Base-by-base conservation (phyloP, 1,284 basidiomycete species). In the Cryptococcus jaspeensis region DNA sequence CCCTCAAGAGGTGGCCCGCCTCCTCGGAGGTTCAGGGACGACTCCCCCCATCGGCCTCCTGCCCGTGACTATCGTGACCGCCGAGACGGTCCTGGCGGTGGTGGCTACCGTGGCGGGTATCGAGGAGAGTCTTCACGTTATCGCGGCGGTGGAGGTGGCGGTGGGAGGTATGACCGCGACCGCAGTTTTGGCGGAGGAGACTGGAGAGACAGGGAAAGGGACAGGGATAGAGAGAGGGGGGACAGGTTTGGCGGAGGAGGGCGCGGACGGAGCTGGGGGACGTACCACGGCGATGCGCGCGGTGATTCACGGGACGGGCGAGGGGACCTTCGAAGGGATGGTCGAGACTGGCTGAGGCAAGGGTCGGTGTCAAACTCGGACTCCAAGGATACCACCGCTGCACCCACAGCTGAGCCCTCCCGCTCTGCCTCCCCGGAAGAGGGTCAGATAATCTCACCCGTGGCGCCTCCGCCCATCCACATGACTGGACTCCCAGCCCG, bases 391-490 rank as follows among this genome's bases (percentile, higher is more conserved):
- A 18, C 16, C 32, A n/a, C 25, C 11, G 46, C 25, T 11, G 32
- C 28, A 32, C 28, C 16, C 46, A 25, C 18, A 6, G 25, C 44
- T 5, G 18, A 25, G 23, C 16, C 44, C 3, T 20, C 18, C 8
- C 25, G n/a, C 18, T 18, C 16, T 9, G 37, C 37, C 6, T 49
- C 23, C 15, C 25, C 28, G 3, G 73, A 74, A 62, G 73, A 74
- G 55, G 73, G 73, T 0, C 73, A 74, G 48, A 74, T 74, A 42
- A 70, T 67, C 5, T 71, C 69, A 0, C 70, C 63, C 0, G 36
- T 46, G 4, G 44, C 15, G 37, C 18, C 63, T 13, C 38, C 58
- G 20, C 50, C 52, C 5, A 18, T 43, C 41, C 18, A 32, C 18
- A 38, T 20, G 12, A 47, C 43, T 39, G 52, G 56, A 18, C 35